A percentile compares a stretch with the other conserved stretches of the same genome.
phyloP scores from a whole-genome alignment of 345 rosid species.

The Eucalyptus tenuipes region DNA sequence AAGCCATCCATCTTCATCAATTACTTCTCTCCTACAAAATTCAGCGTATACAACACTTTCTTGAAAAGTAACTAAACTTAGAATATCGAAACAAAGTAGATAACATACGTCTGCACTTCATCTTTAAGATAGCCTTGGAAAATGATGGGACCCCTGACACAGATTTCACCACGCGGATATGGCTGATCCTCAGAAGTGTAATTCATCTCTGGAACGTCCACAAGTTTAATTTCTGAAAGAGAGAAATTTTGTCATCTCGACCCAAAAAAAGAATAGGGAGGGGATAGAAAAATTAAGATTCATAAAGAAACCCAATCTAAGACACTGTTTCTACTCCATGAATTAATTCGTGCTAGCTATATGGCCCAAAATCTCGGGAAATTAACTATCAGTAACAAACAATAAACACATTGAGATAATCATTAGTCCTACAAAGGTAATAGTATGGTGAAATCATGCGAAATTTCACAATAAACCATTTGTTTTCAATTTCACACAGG shows the following conservation, averaged over 20 bases:
- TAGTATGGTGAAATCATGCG: background rate
- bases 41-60: background rate
- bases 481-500: background rate
- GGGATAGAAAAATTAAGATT: background rate
- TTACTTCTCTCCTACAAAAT: slow-evolving; percentile 65
- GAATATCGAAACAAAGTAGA: background rate
- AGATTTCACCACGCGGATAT: slow-evolving; percentile 92
- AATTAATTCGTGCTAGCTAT: background rate
- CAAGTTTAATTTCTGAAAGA: slow-evolving; percentile 84
- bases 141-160: slow-evolving; percentile 87
- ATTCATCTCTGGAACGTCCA: slow-evolving; percentile 94
- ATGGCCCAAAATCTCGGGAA: background rate
- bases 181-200: slow-evolving; percentile 86
- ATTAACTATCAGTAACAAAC: background rate
- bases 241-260: background rate
- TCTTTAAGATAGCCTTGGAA: slow-evolving; percentile 86
- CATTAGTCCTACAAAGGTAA: background rate
- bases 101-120: slow-evolving; percentile 76
- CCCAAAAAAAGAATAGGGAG: background rate
- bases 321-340: background rate
- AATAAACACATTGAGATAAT: background rate
- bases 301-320: background rate
- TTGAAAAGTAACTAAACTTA: background rate
- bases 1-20: slow-evolving; percentile 94
- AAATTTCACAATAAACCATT: background rate